Conservation (phyloP, 768 basidiomycete species). For the Termitomyces sp. region DNA sequence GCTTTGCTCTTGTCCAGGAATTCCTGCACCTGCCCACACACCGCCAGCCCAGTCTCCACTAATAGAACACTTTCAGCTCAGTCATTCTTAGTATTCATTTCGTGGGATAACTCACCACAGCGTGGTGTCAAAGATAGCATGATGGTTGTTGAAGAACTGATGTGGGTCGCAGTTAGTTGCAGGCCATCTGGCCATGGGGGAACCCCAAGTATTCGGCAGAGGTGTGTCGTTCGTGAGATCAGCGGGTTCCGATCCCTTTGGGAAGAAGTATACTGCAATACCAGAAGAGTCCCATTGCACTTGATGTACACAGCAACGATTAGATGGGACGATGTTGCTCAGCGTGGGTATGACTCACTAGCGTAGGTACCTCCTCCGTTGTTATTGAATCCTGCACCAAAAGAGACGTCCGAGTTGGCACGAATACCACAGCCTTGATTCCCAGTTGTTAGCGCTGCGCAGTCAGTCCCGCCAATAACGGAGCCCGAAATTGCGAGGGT, state of each 20-base stretch:
- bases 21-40: slow-evolving; percentile 70
- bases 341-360: slow-evolving; percentile 51
- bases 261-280: slow-evolving; percentile 81
- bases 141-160: slow-evolving; percentile 74
- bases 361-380: slow-evolving; percentile 87
- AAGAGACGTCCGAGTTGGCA: slow-evolving; percentile 55
- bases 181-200: slow-evolving; percentile 77
- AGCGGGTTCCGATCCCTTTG: slow-evolving; percentile 63
- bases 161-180: slow-evolving; percentile 71
- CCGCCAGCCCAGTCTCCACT: slow-evolving; percentile 89
- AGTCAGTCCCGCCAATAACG: slow-evolving; percentile 69
- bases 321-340: neutral
- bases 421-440: slow-evolving; percentile 85
- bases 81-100: neutral
- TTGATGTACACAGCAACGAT: slow-evolving; percentile 19
- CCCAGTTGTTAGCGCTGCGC: slow-evolving; percentile 62
- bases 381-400: slow-evolving; percentile 85
- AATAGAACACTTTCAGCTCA: slow-evolving; percentile 6
- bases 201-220: slow-evolving; percentile 72
- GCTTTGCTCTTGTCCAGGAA: slow-evolving; percentile 83
- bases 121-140: slow-evolving; percentile 82
- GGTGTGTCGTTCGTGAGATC: slow-evolving; percentile 79
- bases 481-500: slow-evolving; percentile 56
- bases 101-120: slow-evolving; percentile 53
- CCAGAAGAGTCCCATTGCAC: slow-evolving; percentile 78